Percentiles rank a stretch among this genome's conserved stretches.
phyloP scores from a whole-genome alignment of 225 moss, liverwort and hornwort species.

The Physcomitrium patens region DNA sequence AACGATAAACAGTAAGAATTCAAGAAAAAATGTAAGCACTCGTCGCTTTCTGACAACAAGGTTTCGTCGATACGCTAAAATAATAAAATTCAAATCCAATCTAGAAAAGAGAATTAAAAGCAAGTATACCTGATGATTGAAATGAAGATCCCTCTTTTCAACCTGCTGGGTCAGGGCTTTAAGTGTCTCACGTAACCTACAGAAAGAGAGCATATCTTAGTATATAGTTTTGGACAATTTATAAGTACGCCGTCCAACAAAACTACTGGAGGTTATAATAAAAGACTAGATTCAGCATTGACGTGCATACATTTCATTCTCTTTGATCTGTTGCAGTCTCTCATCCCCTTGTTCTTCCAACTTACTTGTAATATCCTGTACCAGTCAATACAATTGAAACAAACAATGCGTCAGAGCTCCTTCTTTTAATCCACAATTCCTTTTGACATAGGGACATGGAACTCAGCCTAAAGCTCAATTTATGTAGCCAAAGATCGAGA shows the following conservation, averaged over 20 bases:
- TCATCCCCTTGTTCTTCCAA: constrained; percentile 93
- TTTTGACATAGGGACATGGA: constrained; percentile 14
- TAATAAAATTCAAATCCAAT: not conserved
- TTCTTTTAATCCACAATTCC: constrained; percentile 2
- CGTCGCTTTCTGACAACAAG: too few relatives aligned
- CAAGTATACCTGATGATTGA: constrained; percentile 80
- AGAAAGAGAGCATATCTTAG: constrained; percentile 26
- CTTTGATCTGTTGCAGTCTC: constrained; percentile 86
- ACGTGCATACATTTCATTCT: constrained; percentile 83
- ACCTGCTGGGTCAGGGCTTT: constrained; percentile 89
- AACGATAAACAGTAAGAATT: constrained; percentile 7
- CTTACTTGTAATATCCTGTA: constrained; percentile 88
- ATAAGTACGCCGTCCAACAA: constrained; percentile 9
- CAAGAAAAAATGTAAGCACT: constrained; percentile 1
- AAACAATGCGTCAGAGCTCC: not conserved
- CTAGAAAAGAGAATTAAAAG: constrained; percentile 15
- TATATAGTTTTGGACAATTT: not conserved
- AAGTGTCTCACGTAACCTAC: constrained; percentile 90
- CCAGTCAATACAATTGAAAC: constrained; percentile 11
- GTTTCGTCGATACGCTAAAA: too few relatives aligned
- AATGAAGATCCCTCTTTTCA: constrained; percentile 91
- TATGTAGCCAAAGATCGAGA: not conserved
- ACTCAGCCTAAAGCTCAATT: not conserved
- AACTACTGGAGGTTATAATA: constrained; percentile 1
- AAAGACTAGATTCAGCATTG: constrained; percentile 8